phyloP scores from a whole-genome alignment of 345 rosid genomes.

The Bruguiera parviflora region DNA sequence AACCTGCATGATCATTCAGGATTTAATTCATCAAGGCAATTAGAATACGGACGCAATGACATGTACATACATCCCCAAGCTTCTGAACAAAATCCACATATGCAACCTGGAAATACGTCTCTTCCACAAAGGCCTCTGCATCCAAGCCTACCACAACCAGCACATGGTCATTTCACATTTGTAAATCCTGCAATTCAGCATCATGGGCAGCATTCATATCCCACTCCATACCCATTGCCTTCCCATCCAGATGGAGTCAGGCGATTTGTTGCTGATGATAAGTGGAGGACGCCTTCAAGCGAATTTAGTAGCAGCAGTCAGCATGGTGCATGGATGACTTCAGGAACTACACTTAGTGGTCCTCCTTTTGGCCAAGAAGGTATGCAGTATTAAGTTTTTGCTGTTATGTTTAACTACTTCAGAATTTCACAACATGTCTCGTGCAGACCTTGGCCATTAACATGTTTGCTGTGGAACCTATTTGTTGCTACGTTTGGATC shows the following conservation, averaged over 20 bases:
- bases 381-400: conserved; percentile 23
- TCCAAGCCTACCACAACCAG: conserved; percentile 46
- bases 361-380: conserved; percentile 60
- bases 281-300: conserved; percentile 57
- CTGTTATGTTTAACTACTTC: too few species aligned
- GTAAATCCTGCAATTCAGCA: conserved; percentile 51
- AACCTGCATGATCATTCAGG: conserved; percentile 65
- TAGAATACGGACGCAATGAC: conserved; percentile 65
- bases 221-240: conserved; percentile 51
- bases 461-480: too few species aligned
- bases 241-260: conserved; percentile 59
- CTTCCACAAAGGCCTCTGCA: conserved; percentile 54
- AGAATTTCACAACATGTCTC: too few species aligned
- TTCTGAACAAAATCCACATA: conserved; percentile 60
- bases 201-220: conserved; percentile 58
- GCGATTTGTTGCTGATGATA: conserved; percentile 57
- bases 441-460: too few species aligned
- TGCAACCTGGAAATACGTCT: conserved; percentile 54
- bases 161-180: conserved; percentile 61
- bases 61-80: conserved; percentile 50
- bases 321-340: conserved; percentile 63
- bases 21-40: conserved; percentile 58
- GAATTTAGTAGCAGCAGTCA: conserved; percentile 54
- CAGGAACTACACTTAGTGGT: conserved; percentile 58
- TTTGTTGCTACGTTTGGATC: too few species aligned